Evolutionary conservation across 768 basidiomycete species (phyloP), one percentile per base, ranked within the genome.

Genomic region (Mycena chlorophos): DNA sequence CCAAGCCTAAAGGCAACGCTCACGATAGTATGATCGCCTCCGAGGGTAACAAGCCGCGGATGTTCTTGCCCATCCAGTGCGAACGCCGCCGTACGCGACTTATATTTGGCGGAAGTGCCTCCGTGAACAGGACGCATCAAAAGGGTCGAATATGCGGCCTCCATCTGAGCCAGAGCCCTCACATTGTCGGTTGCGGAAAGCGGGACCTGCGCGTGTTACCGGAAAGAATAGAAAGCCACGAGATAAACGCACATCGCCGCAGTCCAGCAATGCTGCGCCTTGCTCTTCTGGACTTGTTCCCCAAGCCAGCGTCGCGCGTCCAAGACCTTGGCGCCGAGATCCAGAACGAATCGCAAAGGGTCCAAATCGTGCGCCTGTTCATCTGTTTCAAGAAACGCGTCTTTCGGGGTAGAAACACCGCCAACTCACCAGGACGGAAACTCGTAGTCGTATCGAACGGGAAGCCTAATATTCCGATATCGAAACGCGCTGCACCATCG

Each of bases 11-110:
- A 8, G 31, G 20, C 13, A 42, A 14, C 20, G 13, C 6, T 42
- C 22, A 82, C 86, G 51, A 88, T 83, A 4, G 86, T 86, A 68
- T 89, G 88, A 63, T 89, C 88, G 1, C 88, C 88, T 1, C 88
- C 88, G 10, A 85, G 66, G 63, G 82, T 79, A 50, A 89, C 64
- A 16, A 89, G 78, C 28, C 83, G 73, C 1, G 88, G 88, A 63
- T 88, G 86, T 57, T 80, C 78, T 51, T 73, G 73, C 4, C 81
- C 81, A 60, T 88, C 84, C 54, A 71, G 74, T 1, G 81, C 75
- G 28, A 83, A 70, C 17, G 62, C 54, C 4, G 69, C 56, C 2
- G 73, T 74, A 6, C 65, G 58, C 20, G 43, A 57, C 28, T 55
- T 67, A 37, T 58, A 53, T 26, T 54, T 50, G 17, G 60, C 65